Evolutionary conservation across 768 basidiomycete genomes (phyloP).

Genomic region (Collybia sp.): DNA sequence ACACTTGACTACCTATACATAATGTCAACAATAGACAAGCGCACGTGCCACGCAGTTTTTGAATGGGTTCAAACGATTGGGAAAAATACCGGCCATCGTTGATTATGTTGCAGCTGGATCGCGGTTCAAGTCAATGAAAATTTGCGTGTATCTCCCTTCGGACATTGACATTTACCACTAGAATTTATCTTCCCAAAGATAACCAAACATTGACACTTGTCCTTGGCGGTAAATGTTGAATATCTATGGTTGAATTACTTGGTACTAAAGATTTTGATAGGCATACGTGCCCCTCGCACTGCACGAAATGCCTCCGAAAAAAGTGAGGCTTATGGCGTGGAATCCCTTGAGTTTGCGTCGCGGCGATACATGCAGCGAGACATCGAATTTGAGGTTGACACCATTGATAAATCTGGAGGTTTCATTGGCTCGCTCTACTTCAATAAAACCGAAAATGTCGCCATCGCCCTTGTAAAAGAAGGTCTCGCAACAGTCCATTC

Average conservation of each 20-base stretch:
- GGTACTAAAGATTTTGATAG: slow-evolving; percentile 27
- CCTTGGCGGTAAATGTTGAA: slow-evolving; percentile 56
- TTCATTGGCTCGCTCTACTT: slow-evolving; percentile 88
- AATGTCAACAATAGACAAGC: slow-evolving; percentile 38
- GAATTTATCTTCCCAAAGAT: slow-evolving; percentile 83
- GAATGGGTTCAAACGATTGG: slow-evolving; percentile 86
- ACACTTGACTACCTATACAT: not conserved
- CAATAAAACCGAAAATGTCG: slow-evolving; percentile 85
- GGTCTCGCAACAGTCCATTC: slow-evolving; percentile 86
- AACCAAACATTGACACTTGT: slow-evolving; percentile 93
- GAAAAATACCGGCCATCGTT: slow-evolving; percentile 79
- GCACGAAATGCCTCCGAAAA: slow-evolving; percentile 80
- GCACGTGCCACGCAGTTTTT: slow-evolving; percentile 83
- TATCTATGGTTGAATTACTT: not conserved
- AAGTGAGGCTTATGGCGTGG: slow-evolving; percentile 82
- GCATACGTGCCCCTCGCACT: slow-evolving; percentile 87
- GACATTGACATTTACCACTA: slow-evolving; percentile 19
- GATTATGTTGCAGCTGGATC: slow-evolving; percentile 95
- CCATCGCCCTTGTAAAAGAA: slow-evolving; percentile 77
- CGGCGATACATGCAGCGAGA: slow-evolving; percentile 91
- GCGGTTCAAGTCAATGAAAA: slow-evolving; percentile 77
- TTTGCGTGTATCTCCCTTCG: slow-evolving; percentile 1
- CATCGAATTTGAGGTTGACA: slow-evolving; percentile 88
- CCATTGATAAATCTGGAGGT: slow-evolving; percentile 90
- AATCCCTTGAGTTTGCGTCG: slow-evolving; percentile 76